These are phyloP conservation scores for Oxyria digyna DNA, from an alignment of 148 eudicot species.

Conservation along the genomic window DNA sequence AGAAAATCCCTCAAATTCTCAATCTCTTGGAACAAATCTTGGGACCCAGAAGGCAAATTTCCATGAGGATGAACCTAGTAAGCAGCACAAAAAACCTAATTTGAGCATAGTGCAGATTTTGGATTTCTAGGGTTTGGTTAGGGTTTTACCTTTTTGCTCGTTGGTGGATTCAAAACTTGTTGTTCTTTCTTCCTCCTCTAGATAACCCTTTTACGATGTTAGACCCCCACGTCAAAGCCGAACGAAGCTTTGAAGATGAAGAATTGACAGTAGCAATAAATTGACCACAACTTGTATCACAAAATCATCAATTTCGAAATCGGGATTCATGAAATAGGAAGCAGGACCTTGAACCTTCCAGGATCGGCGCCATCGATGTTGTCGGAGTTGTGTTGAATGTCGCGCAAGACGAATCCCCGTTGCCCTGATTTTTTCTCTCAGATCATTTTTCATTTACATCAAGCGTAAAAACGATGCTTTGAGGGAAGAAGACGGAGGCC, in stretches of 20 bases:
- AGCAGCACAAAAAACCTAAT: not conserved
- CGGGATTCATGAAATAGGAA: too few relatives aligned
- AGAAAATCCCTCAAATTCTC: constrained; percentile 56
- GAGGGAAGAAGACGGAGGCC: too few relatives aligned
- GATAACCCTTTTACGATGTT: constrained; percentile 53
- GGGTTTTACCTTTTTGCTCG: constrained; percentile 3
- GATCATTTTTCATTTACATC: too few relatives aligned
- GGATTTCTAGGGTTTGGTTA: not conserved
- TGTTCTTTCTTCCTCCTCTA: constrained; percentile 8
- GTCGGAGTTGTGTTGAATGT: too few relatives aligned
- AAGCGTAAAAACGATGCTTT: too few relatives aligned
- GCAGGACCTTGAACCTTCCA: too few relatives aligned
- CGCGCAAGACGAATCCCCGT: too few relatives aligned
- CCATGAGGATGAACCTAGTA: too few relatives aligned
- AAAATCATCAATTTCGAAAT: too few relatives aligned
- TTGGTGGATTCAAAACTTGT: not conserved
- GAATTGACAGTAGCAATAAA: constrained; percentile 13
- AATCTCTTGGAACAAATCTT: constrained; percentile 52
- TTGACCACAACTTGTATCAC: too few relatives aligned
- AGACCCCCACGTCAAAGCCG: constrained; percentile 47
- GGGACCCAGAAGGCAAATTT: constrained; percentile 27
- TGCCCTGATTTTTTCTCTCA: too few relatives aligned
- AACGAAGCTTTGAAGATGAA: constrained; percentile 23
- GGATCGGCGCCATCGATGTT: too few relatives aligned
- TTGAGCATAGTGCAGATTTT: not conserved